Evolutionary conservation across 331 rosid species (phyloP).

Genomic region (Spiraea crenata): DNA sequence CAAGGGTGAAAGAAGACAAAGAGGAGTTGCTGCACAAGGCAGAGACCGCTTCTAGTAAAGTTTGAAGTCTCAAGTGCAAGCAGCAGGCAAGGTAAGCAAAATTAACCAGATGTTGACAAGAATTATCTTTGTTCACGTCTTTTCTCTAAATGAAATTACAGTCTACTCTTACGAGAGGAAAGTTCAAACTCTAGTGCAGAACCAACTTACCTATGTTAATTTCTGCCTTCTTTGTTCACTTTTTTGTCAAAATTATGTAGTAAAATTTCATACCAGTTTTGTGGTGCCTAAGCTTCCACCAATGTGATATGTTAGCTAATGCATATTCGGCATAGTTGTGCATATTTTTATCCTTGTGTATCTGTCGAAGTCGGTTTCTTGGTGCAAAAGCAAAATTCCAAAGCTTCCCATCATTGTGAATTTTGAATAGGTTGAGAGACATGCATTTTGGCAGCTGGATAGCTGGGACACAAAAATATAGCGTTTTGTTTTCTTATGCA

Average conservation of each 20-base stretch:
- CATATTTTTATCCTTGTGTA: too few relatives aligned
- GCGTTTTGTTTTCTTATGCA: too few relatives aligned
- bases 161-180: too few relatives aligned
- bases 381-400: too few relatives aligned
- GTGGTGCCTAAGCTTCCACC: neutral
- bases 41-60: slow-evolving; percentile 57
- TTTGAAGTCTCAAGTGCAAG: slow-evolving; percentile 21
- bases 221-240: neutral
- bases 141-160: neutral
- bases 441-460: too few relatives aligned
- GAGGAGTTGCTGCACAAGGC: slow-evolving; percentile 31
- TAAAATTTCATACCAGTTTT: neutral
- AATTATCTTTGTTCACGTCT: neutral
- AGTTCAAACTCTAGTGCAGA: too few relatives aligned
- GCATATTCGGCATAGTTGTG: neutral
- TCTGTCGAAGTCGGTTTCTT: too few relatives aligned
- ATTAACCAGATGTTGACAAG: neutral
- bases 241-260: neutral
- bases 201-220: too few relatives aligned
- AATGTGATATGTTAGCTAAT: neutral
- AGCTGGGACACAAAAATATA: too few relatives aligned
- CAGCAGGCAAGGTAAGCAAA: neutral
- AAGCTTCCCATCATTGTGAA: too few relatives aligned
- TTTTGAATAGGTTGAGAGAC: too few relatives aligned
- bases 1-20: slow-evolving; percentile 25